Base-by-base conservation (phyloP, 106 monocot genomes). In the Dioscorea alata region DNA sequence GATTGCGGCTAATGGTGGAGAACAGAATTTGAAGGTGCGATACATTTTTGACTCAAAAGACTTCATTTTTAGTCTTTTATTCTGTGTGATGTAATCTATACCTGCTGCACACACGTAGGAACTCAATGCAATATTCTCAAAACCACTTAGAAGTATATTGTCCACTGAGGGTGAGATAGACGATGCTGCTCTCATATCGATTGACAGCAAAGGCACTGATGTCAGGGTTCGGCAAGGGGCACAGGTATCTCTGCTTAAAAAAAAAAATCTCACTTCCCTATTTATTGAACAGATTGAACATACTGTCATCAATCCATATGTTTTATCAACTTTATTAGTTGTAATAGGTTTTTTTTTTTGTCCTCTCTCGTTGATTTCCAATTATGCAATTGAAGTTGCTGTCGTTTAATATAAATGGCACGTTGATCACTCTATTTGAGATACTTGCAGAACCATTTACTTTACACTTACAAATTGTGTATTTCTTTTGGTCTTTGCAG, bases 121-220 rank as follows among this genome's bases (percentile, higher is more conserved):
- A 84, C 84, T 96, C 16, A 96, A 96, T 76, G 79, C 84, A 31
- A 92, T 89, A 50, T 96, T 92, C 75, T 96, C 96, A 16, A 96
- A 89, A 63, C 86, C 84, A 57, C 80, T 96, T 61, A 91, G 78
- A 76, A 81, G 89, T 61, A 71, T 86, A 48, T 75, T 96, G 63
- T 84, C 92, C 13, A 60, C 74, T 52, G 92, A 96, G 64, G 74
- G 51, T 21, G 96, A 96, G 78, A 71, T 96, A 73, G 96, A 96
- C 68, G 96, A 96, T 84, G 96, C 85, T 33, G 96, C 96, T 73
- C 61, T 96, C 32, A 96, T 96, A 82, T 96, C 96, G 23, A 80
- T 96, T 71, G 96, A 96, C 63, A 86, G 96, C 77, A 96, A 92
- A 73, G 96, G 96, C 64, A 84, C 76, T 57, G 92, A 96, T 78